Conservation (phyloP, 1,139 yeast species). For the Kodamaea arcana region DNA sequence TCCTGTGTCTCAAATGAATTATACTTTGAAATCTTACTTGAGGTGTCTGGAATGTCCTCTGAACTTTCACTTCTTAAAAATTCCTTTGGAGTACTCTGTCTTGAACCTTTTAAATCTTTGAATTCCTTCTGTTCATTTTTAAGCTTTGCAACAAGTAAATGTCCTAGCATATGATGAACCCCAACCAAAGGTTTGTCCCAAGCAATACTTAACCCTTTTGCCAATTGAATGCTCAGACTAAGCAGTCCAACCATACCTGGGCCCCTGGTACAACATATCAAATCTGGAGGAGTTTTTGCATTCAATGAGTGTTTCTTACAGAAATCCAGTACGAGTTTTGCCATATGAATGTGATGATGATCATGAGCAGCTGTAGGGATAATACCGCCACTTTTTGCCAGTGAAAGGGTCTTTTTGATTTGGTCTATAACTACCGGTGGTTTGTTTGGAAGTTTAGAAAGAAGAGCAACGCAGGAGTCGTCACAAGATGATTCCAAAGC, state of each 20-base stretch:
- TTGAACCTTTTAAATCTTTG: background rate
- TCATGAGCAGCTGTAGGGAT: slow-evolving; percentile 81
- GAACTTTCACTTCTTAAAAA: too few species aligned
- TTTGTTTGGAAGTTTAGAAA: slow-evolving; percentile 42
- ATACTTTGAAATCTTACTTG: too few species aligned
- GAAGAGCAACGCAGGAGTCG: slow-evolving; percentile 82
- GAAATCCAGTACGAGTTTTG: slow-evolving; percentile 29
- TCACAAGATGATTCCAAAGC: slow-evolving; percentile 95
- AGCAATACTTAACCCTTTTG: slow-evolving; percentile 79
- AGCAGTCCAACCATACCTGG: slow-evolving; percentile 96
- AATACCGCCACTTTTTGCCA: slow-evolving; percentile 72
- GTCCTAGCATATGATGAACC: slow-evolving; percentile 96
- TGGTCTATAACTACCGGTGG: slow-evolving; percentile 59
- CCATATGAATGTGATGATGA: slow-evolving; percentile 65
- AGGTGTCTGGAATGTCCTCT: too few species aligned
- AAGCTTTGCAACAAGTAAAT: slow-evolving; percentile 67
- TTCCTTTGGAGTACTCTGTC: too few species aligned
- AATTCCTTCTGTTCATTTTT: slow-evolving; percentile 28
- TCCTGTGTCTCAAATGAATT: too few species aligned
- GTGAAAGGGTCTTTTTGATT: slow-evolving; percentile 61
- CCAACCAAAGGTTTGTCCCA: slow-evolving; percentile 75
- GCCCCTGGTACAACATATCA: slow-evolving; percentile 88
- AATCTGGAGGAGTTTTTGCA: slow-evolving; percentile 50
- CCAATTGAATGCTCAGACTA: slow-evolving; percentile 76
- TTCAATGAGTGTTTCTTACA: slow-evolving; percentile 22